These are phyloP conservation scores for Hyaloperonospora brassicae DNA, from an alignment of 352 stramenopile genomes.

Conservation along the genomic window DNA sequence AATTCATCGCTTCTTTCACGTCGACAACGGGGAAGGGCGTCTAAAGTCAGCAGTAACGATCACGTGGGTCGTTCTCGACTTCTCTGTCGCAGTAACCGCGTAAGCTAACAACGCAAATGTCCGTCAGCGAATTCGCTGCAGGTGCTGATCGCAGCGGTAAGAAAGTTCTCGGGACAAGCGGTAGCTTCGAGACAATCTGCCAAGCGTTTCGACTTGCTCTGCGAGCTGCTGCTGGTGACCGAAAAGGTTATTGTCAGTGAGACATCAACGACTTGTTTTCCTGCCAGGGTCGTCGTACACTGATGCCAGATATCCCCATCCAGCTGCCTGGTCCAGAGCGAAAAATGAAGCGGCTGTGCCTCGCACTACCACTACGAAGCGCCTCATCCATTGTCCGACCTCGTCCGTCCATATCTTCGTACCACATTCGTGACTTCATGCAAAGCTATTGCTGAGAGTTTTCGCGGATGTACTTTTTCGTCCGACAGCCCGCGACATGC, in stretches of 20 bases:
- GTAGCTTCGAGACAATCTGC: constrained; percentile 27
- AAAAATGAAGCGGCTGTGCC: background rate
- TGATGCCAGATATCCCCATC: no score
- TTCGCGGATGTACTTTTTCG: no score
- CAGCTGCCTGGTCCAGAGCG: no score
- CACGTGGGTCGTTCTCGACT: constrained; percentile 19
- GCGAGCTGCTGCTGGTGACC: constrained; percentile 5
- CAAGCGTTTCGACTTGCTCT: no score
- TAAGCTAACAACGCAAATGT: constrained; percentile 36
- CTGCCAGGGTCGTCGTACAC: constrained; percentile 7
- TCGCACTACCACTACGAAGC: background rate
- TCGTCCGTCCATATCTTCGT: constrained; percentile 32
- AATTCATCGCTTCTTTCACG: no score
- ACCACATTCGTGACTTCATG: constrained; percentile 33
- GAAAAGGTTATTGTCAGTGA: constrained; percentile 27
- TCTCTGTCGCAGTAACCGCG: constrained; percentile 23
- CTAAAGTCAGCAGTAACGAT: constrained; percentile 1
- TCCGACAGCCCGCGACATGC: constrained; percentile 8
- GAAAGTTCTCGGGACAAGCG: constrained; percentile 3
- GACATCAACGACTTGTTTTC: constrained; percentile 24
- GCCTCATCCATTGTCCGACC: background rate
- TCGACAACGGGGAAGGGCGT: background rate
- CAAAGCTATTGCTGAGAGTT: constrained; percentile 16
- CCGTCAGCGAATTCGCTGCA: no score
- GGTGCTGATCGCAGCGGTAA: no score